Evolutionary conservation across 1,139 yeast species (phyloP), one percentile per base, ranked within the genome.

Genomic region (Nematodospora anomalae): DNA sequence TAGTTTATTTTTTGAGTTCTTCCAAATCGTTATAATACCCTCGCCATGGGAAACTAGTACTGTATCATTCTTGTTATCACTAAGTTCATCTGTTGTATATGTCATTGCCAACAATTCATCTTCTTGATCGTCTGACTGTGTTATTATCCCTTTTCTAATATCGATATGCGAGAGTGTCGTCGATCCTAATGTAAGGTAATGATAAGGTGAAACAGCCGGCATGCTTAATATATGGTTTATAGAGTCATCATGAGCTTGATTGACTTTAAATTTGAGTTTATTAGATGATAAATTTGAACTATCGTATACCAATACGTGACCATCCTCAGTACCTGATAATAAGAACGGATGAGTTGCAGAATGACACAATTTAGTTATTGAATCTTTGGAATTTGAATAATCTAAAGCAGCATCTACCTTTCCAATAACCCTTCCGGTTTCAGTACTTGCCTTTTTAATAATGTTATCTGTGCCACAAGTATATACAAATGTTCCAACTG

Each of bases 11-110:
- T 77, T 77, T 28, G 76, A 70, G 28, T 83, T 79, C 48, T 79
- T 80, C 98, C 97, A 92, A n/a, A 85, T 69, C 0, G 97, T 88
- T 5, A 88, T 73, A n/a, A 88, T 76, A 2, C 97, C 97, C 55
- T 85, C 95, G 3, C 95, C 90, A 80, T 89, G 90, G 51, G 90
- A 80, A 0, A 84, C 85, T 14, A 82, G 68, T 3, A 80, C 80
- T 3, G 76, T 68, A 29, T 82, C 88, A 41, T 78, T 82, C 26
- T 74, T 75, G 16, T 71, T 67, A n/a, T 75, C 79, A 3, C 42
- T 25, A 9, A 45, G 32, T 26, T 41, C 39, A 44, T 82, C 85
- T 2, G 67, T 55, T 0, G 83, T 75, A 61, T 76, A 82, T 33
- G 87, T 70, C 57, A 89, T 84, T 33, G 92, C 73, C 34, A 90